Base-by-base conservation (phyloP, 768 basidiomycete genomes). In the Pleurotus ostreatus region DNA sequence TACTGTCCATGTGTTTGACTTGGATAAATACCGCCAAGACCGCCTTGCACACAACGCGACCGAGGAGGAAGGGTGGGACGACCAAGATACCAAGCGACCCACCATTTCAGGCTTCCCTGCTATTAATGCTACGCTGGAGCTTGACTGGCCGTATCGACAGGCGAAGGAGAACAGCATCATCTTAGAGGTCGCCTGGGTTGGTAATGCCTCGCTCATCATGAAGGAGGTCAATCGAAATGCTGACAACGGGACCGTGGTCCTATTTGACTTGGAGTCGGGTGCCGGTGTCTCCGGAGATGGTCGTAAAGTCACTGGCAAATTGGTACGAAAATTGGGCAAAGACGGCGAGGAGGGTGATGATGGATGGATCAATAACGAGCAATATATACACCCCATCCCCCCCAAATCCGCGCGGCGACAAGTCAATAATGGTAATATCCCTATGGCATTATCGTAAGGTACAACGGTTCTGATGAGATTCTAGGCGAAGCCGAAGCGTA, bases 171-270 rank as follows among this genome's bases (percentile, higher is more conserved):
- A 93, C 61, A 86, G 88, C 49, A 76, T 98, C 62, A 82, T 98
- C 34, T 71, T 75, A 18, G 92, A 96, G 65, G 84, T 99, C 5
- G 80, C 83, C 4, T 99, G 97, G 97, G 82, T 96, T n/a, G 86
- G 81, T 23, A 77, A 86, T 58, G 71, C 80, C 9, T 81, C 79
- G 18, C 71, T 98, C 44, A 73, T 98, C 7, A 64, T 98, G 55
- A 94, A 92, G 66, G 94, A 95, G 65, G 85, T 94, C 23, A 93
- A 91, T 58, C 76, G 97, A 38, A 85, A 90, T 55, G 92, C 92
- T 1, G 81, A 88, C 61, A 78, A 81, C 46, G 94, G 95, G 15
- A 86, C 78, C 58, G 89, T 94, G 0, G 81, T 94, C 0, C 66
- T 89, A 8, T 97, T 98, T 62, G 79, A 91, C 60, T 67, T 85